These are phyloP conservation scores for Castanospermum australe DNA, from an alignment of 306 rosid species.

Conservation along the genomic window DNA sequence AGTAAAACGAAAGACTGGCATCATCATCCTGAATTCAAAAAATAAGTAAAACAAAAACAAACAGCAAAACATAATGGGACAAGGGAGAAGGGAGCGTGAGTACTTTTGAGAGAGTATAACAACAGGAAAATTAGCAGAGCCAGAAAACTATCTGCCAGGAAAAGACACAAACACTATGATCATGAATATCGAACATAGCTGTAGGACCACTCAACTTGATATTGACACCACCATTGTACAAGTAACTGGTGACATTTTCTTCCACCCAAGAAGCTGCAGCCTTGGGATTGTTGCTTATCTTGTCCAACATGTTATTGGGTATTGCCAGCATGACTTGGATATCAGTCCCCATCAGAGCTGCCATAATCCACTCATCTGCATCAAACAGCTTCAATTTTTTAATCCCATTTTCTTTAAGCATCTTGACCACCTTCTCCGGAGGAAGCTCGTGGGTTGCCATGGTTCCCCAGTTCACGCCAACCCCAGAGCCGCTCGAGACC, in stretches of 20 bases:
- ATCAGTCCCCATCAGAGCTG: constrained; percentile 53
- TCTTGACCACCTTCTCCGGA: constrained; percentile 57
- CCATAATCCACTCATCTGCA: constrained; percentile 69
- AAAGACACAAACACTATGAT: not conserved
- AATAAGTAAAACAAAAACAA: too few relatives aligned
- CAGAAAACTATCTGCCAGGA: not conserved
- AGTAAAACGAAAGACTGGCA: not conserved
- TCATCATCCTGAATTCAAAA: too few relatives aligned
- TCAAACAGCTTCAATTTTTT: constrained; percentile 67
- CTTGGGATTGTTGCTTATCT: constrained; percentile 46
- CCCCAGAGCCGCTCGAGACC: constrained; percentile 32
- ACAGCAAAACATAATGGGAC: too few relatives aligned
- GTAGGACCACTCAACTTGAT: constrained; percentile 60
- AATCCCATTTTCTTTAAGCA: constrained; percentile 71
- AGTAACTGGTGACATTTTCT: constrained; percentile 63
- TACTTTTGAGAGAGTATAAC: too few relatives aligned
- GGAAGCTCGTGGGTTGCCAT: constrained; percentile 64
- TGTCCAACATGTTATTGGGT: constrained; percentile 68
- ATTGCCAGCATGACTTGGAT: constrained; percentile 83
- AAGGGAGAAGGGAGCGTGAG: too few relatives aligned
- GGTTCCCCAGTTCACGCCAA: constrained; percentile 95
- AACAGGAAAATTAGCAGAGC: not conserved
- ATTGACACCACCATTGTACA: constrained; percentile 65
- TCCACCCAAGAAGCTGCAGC: constrained; percentile 74
- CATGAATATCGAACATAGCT: not conserved